These are phyloP conservation scores for Colletotrichum neosansevieriae DNA, from an alignment of 2,329 filamentous ascomycete species.

Conservation along the genomic window DNA sequence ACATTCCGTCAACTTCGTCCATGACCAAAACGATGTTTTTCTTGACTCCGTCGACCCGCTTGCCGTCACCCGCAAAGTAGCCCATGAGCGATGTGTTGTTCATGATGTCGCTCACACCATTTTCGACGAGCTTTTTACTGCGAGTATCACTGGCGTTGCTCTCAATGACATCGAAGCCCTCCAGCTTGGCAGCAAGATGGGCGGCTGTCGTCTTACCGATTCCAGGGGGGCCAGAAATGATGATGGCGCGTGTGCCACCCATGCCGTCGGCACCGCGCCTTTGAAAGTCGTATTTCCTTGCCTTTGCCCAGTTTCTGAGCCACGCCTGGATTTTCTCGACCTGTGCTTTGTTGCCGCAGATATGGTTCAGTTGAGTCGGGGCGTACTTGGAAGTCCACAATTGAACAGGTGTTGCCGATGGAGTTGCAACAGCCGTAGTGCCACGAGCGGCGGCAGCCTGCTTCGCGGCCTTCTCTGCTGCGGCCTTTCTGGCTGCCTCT, in stretches of 20 bases:
- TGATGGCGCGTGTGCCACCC: slow-evolving; percentile 87
- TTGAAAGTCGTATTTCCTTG: slow-evolving; percentile 84
- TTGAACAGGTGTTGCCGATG: slow-evolving; percentile 61
- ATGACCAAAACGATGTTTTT: slow-evolving; percentile 97
- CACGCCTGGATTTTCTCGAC: slow-evolving; percentile 92
- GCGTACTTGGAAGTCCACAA: slow-evolving; percentile 98
- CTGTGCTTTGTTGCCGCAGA: slow-evolving; percentile 92
- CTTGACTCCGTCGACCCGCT: slow-evolving; percentile 82
- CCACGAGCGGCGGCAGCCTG: slow-evolving; percentile 61
- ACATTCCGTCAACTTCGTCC: slow-evolving; percentile 99
- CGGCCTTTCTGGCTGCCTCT: slow-evolving; percentile 71
- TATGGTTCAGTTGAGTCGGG: slow-evolving; percentile 84
- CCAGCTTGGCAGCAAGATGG: slow-evolving; percentile 91
- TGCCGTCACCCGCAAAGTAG: slow-evolving; percentile 87
- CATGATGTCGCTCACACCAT: slow-evolving; percentile 87
- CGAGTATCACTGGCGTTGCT: slow-evolving; percentile 95
- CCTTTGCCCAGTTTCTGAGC: slow-evolving; percentile 85
- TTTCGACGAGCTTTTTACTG: slow-evolving; percentile 95
- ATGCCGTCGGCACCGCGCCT: slow-evolving; percentile 85
- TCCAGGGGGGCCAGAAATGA: slow-evolving; percentile 93
- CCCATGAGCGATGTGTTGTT: slow-evolving; percentile 94
- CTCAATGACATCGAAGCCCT: slow-evolving; percentile 94
- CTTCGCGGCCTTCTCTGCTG: slow-evolving; percentile 65
- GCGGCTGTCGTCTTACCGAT: slow-evolving; percentile 98
- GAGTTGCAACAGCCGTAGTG: slow-evolving; percentile 51